Percentiles rank a stretch among this genome's conserved stretches.
phyloP scores from a whole-genome alignment of 176 grass and related monocot genomes.

The Avena insularis region DNA sequence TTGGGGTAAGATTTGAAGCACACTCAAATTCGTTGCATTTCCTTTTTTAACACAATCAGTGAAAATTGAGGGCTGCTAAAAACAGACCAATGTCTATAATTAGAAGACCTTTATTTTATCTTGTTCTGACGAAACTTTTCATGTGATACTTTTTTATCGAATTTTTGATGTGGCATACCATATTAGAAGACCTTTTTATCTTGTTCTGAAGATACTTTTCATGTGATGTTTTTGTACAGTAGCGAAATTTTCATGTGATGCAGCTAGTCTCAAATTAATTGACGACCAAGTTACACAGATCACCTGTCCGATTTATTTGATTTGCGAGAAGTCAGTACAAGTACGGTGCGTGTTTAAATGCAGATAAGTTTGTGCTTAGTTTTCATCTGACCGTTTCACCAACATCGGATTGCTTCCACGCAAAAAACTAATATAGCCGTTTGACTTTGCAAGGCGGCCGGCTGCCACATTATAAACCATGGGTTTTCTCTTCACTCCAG shows the following conservation, averaged over 20 bases:
- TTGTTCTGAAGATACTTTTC: no score
- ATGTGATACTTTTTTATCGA: neutral
- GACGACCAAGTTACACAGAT: neutral
- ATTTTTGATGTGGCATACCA: no score
- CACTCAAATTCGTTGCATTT: neutral
- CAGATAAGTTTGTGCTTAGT: conserved; percentile 8
- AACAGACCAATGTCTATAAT: neutral
- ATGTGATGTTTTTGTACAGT: no score
- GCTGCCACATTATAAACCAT: conserved; percentile 38
- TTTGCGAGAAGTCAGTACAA: neutral
- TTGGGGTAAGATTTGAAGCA: neutral
- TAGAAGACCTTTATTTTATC: neutral
- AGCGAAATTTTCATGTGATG: neutral
- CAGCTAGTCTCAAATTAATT: neutral
- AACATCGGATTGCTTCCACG: neutral
- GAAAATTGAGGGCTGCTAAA: neutral
- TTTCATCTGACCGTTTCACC: conserved; percentile 36
- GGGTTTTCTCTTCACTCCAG: neutral
- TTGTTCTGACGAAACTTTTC: neutral
- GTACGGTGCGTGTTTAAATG: neutral
- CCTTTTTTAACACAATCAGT: neutral
- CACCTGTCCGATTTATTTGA: neutral
- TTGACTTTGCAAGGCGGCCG: conserved; percentile 43
- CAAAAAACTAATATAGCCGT: conserved; percentile 42
- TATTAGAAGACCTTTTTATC: no score